Percentiles rank a stretch among this genome's conserved stretches.
phyloP scores from a whole-genome alignment of 805 yeast genomes.

The Saccharomycopsis vini region DNA sequence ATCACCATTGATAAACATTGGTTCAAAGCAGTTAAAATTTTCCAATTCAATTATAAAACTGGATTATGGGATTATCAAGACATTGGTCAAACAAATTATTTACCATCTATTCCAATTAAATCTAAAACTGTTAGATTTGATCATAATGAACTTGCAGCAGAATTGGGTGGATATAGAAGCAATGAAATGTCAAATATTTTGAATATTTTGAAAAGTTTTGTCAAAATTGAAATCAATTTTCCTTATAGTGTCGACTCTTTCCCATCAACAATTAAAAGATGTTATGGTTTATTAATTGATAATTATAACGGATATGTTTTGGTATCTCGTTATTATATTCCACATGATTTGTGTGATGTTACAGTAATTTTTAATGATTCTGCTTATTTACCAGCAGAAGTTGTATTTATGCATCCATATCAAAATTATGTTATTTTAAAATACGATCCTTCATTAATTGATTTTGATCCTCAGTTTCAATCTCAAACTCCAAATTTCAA shows the following conservation, averaged over 20 bases:
- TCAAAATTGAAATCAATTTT: constrained; percentile 19
- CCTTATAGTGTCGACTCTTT: constrained; percentile 19
- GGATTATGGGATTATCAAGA: constrained; percentile 20
- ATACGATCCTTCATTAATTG: constrained; percentile 19
- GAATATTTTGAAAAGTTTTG: constrained; percentile 16
- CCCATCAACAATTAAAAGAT: constrained; percentile 18
- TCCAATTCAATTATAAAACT: constrained; percentile 19
- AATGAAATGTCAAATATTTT: constrained; percentile 14
- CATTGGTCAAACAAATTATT: constrained; percentile 17
- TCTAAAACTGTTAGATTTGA: constrained; percentile 15
- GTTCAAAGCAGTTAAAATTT: constrained; percentile 19
- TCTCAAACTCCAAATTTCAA: constrained; percentile 19
- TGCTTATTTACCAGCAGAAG: constrained; percentile 19
- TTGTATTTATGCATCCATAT: constrained; percentile 20
- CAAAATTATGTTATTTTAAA: constrained; percentile 20
- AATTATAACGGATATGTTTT: constrained; percentile 19
- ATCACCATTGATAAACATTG: constrained; percentile 20
- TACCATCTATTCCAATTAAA: constrained; percentile 20
- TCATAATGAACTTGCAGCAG: constrained; percentile 15
- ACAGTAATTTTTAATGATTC: constrained; percentile 19
- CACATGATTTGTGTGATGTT: constrained; percentile 20
- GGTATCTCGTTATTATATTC: constrained; percentile 19
- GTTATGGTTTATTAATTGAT: constrained; percentile 19
- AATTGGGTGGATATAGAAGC: constrained; percentile 16
- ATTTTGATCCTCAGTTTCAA: constrained; percentile 18